Evolutionary conservation across 768 basidiomycete species (phyloP), one percentile per base, ranked within the genome.

Genomic region (Chalciporus chontae): DNA sequence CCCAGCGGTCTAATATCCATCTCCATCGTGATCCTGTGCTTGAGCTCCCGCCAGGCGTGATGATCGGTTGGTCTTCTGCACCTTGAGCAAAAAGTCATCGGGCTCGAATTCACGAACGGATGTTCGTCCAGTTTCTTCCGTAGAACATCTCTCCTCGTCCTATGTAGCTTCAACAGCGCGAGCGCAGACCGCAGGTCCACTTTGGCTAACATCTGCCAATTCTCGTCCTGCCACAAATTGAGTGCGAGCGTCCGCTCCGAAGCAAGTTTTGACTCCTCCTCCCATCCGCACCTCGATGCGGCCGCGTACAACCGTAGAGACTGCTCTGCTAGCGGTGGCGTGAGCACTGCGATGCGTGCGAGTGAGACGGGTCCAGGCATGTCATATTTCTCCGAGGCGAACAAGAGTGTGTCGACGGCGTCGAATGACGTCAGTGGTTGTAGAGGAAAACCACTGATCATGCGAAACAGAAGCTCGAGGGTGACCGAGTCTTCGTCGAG

Each of bases 311-410:
- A 64, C 11, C 77, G 74, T 15, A 84, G 67, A 0, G 81, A 77
- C 39, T 78, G 68, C 32, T 72, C 68, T 19, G 77, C 66, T 37
- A 85, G 70, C 0, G 75, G 66, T 1, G 76, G 78, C 0, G 78
- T 78, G 62, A 77, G 73, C 46, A 80, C 69, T n/a, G 80, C 72
- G 29, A 80, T 75, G 34, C 81, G 80, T 43, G 84, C 65, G 54
- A 84, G 76, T 6, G 80, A 82, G 50, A 73, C 69, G 2, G 83
- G 81, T 0, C 84, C 84, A 0, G 78, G 76, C 79, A 84, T 85
- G 31, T 85, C 84, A 61, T 85, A 86, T 58, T 84, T 84, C 59
- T 86, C 83, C 0, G 83, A 78, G 0, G 81, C 80, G 47, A 75
- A 80, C 11, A 85, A 66, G n/a, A 86, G 58, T 4, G 73, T 64